Conservation (phyloP, 176 grass and related monocot species). For the Musa acuminata region DNA sequence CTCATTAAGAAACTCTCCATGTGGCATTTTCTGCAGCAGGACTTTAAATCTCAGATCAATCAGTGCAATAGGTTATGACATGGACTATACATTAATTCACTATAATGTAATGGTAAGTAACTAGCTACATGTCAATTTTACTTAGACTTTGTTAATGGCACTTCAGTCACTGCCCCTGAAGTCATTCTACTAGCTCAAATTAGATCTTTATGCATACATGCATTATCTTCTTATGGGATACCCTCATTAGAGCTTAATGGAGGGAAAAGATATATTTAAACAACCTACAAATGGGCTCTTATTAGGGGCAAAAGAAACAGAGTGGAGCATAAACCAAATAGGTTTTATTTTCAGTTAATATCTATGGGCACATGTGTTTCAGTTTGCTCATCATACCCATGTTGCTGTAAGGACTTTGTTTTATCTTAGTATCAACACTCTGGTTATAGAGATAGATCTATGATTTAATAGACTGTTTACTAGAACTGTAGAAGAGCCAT, state of each 20-base stretch:
- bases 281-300: background rate
- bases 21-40: slow-evolving; percentile 89
- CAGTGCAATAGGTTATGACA: slow-evolving; percentile 86
- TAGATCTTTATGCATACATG: background rate
- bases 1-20: slow-evolving; percentile 68
- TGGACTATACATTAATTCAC: slow-evolving; percentile 96
- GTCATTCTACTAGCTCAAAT: background rate
- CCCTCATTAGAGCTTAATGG: background rate
- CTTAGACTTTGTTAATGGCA: background rate
- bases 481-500: too few species aligned
- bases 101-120: slow-evolving; percentile 87
- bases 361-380: background rate
- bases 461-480: too few species aligned
- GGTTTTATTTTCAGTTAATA: background rate
- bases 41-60: slow-evolving; percentile 93
- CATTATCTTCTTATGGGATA: background rate
- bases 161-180: slow-evolving; percentile 4
- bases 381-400: background rate
- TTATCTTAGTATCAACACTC: too few species aligned
- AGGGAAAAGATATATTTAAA: background rate
- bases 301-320: background rate
- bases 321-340: background rate
- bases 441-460: too few species aligned
- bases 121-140: slow-evolving; percentile 6
- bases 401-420: too few species aligned